These are phyloP conservation scores for Dendrocalamus sinicus DNA, from an alignment of 176 grass and related monocot species.

Conservation along the genomic window DNA sequence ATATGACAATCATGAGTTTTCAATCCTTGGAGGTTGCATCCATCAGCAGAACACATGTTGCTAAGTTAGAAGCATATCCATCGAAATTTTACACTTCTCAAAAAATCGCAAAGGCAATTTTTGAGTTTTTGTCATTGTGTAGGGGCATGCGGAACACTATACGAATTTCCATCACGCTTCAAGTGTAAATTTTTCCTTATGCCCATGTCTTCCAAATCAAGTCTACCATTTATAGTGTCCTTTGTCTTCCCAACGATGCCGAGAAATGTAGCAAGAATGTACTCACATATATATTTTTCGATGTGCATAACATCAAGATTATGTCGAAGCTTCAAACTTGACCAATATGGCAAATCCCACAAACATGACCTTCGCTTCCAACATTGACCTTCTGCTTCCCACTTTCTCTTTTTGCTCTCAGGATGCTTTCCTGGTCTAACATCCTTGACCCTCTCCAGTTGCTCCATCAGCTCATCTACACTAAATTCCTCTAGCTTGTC, in stretches of 20 bases:
- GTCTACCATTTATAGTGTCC: background rate
- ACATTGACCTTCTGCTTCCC: background rate
- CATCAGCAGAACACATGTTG: too few species aligned
- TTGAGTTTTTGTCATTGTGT: background rate
- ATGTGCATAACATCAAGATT: slow-evolving; percentile 40
- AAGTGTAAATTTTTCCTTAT: background rate
- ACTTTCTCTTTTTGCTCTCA: too few species aligned
- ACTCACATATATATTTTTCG: slow-evolving; percentile 30
- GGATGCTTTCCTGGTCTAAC: too few species aligned
- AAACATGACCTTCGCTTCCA: background rate
- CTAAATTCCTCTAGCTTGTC: too few species aligned
- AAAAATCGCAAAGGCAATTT: background rate
- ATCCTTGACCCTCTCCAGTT: too few species aligned
- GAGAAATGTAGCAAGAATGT: background rate
- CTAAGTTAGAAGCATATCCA: background rate
- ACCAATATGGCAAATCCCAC: background rate
- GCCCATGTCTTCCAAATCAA: slow-evolving; percentile 29
- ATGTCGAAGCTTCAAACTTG: too few species aligned
- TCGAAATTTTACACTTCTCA: background rate
- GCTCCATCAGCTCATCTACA: too few species aligned
- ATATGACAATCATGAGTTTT: too few species aligned
- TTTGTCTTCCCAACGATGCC: slow-evolving; percentile 22
- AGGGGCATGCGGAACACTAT: background rate
- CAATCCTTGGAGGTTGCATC: too few species aligned
- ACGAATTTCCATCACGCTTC: background rate